phyloP scores from a whole-genome alignment of 345 rosid species.

The Clausena lansium region DNA sequence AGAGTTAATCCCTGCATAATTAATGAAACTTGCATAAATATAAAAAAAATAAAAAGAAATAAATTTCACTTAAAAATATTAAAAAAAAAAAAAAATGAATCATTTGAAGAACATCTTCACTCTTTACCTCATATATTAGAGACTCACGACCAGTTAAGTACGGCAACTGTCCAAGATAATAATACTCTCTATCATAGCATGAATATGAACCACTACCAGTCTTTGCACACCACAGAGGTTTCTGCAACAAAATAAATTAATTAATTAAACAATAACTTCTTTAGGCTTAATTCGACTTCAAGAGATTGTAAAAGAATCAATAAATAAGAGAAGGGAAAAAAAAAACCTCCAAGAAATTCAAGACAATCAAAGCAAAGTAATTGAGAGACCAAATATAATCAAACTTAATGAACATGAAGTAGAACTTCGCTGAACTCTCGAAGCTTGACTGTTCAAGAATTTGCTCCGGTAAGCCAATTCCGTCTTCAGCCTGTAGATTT shows the following conservation, averaged over 20 bases:
- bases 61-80: background rate
- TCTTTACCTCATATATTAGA: constrained; percentile 73
- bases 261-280: background rate
- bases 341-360: constrained; percentile 89
- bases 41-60: background rate
- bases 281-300: background rate
- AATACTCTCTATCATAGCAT: constrained; percentile 73
- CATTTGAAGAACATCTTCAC: background rate
- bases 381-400: constrained; percentile 85
- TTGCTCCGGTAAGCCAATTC: constrained; percentile 86
- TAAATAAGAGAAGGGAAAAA: background rate
- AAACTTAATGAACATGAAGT: constrained; percentile 57
- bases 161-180: constrained; percentile 85
- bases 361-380: constrained; percentile 66
- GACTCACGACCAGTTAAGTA: constrained; percentile 69
- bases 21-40: background rate
- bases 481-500: constrained; percentile 80
- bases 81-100: background rate
- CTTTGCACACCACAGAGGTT: constrained; percentile 83
- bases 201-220: constrained; percentile 36
- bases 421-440: constrained; percentile 54
- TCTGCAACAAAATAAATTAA: constrained; percentile 42
- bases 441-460: constrained; percentile 73
- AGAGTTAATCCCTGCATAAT: constrained; percentile 60
- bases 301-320: background rate